Conservation (phyloP, 176 grass and related monocot species). For the Puya raimondii region DNA sequence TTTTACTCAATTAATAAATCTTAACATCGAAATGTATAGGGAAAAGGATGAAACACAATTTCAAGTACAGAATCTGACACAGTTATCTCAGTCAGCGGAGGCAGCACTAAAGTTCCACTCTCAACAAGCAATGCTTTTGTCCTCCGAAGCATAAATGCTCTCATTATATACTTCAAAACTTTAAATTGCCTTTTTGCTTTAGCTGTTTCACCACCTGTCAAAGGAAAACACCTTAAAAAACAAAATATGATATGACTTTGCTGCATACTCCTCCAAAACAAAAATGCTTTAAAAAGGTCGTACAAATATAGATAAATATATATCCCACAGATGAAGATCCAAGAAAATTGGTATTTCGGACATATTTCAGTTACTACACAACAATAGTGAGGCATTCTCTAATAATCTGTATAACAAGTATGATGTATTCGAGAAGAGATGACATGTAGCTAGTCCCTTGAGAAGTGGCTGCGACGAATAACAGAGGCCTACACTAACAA, state of each 20-base stretch:
- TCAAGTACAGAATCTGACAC: constrained; percentile 46
- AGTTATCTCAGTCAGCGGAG: constrained; percentile 83
- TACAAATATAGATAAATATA: not conserved
- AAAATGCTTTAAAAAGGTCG: not conserved
- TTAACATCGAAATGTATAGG: constrained; percentile 5
- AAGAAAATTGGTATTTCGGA: no score
- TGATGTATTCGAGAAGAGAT: no score
- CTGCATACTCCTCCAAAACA: not conserved
- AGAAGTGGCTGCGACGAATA: no score
- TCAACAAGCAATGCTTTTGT: constrained; percentile 76
- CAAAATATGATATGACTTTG: not conserved
- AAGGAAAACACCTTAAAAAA: not conserved
- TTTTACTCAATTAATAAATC: constrained; percentile 17
- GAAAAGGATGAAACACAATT: not conserved
- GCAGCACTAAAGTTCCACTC: constrained; percentile 57
- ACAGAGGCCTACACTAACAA: no score
- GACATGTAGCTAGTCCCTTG: no score
- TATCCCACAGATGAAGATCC: not conserved
- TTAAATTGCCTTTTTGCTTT: constrained; percentile 57
- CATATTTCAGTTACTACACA: no score
- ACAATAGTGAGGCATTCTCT: no score
- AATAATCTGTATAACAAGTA: no score
- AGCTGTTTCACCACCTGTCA: constrained; percentile 47
- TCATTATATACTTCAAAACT: constrained; percentile 72
- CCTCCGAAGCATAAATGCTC: constrained; percentile 84